Conservation (phyloP, 345 rosid genomes). For the Pistacia integerrima region DNA sequence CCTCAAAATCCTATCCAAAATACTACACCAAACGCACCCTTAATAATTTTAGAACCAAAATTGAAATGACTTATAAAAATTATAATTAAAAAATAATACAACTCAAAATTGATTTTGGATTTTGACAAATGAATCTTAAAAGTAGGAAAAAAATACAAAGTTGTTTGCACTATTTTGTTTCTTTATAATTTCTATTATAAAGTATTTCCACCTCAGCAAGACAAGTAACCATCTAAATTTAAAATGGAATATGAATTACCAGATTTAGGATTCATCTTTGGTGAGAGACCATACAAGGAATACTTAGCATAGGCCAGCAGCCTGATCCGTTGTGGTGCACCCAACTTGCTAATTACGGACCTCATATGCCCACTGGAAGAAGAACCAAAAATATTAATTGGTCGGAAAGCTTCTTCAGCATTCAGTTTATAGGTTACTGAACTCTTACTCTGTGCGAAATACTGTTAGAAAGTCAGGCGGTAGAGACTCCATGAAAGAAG, state of each 20-base stretch:
- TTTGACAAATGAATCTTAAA: too few species aligned
- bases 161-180: too few species aligned
- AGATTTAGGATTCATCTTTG: slow-evolving; percentile 32
- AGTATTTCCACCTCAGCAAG: background rate
- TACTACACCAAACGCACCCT: too few species aligned
- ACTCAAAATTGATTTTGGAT: too few species aligned
- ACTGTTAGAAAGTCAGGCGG: slow-evolving; percentile 75
- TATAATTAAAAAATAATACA: too few species aligned
- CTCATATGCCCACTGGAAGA: slow-evolving; percentile 68
- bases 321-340: slow-evolving; percentile 64
- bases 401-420: slow-evolving; percentile 4
- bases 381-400: background rate
- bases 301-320: slow-evolving; percentile 65
- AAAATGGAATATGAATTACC: slow-evolving; percentile 36
- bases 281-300: slow-evolving; percentile 64
- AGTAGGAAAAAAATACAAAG: too few species aligned
- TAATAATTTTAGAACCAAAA: too few species aligned
- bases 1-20: too few species aligned
- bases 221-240: background rate
- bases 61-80: too few species aligned
- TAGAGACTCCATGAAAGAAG: slow-evolving; percentile 86
- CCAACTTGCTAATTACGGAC: slow-evolving; percentile 57
- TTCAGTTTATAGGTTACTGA: background rate
- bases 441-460: slow-evolving; percentile 68
- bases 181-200: background rate